Conservation (phyloP, 2,329 filamentous ascomycete genomes). For the Lachnellula cervina region DNA sequence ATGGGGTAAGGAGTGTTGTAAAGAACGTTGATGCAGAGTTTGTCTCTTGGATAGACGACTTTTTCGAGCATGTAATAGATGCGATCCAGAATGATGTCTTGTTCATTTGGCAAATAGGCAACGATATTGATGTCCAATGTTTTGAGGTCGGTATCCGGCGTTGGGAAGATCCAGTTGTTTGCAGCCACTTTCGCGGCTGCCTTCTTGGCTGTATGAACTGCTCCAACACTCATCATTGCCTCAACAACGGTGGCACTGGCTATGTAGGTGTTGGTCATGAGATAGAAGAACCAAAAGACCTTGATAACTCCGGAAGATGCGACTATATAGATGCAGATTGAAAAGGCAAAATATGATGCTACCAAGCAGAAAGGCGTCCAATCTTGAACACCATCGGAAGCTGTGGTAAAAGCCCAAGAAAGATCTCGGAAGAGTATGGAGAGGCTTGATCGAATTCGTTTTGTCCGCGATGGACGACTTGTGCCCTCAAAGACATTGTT, state of each 20-base stretch:
- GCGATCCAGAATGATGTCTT: conserved; percentile 45
- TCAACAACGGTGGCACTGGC: conserved; percentile 39
- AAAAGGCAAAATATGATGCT: conserved; percentile 38
- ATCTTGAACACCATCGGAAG: conserved; percentile 27
- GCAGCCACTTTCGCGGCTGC: conserved; percentile 34
- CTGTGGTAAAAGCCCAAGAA: not conserved
- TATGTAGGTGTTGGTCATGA: conserved; percentile 41
- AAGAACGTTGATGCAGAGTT: conserved; percentile 43
- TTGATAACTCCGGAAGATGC: conserved; percentile 33
- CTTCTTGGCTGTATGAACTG: conserved; percentile 34
- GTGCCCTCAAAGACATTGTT: not conserved
- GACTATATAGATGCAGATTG: conserved; percentile 38
- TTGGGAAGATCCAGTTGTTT: conserved; percentile 39
- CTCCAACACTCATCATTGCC: conserved; percentile 36
- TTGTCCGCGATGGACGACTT: not conserved
- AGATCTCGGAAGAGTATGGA: not conserved
- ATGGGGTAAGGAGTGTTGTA: conserved; percentile 46
- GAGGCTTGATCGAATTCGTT: not conserved
- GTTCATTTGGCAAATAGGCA: conserved; percentile 46
- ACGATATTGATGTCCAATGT: conserved; percentile 44
- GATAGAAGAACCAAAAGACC: conserved; percentile 41
- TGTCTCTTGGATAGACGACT: conserved; percentile 41
- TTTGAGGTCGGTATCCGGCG: conserved; percentile 36
- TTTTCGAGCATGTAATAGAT: conserved; percentile 42
- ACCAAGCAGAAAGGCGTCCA: conserved; percentile 40